These are phyloP conservation scores for Tausonia pullulans DNA, from an alignment of 1,284 basidiomycete species.

Conservation along the genomic window DNA sequence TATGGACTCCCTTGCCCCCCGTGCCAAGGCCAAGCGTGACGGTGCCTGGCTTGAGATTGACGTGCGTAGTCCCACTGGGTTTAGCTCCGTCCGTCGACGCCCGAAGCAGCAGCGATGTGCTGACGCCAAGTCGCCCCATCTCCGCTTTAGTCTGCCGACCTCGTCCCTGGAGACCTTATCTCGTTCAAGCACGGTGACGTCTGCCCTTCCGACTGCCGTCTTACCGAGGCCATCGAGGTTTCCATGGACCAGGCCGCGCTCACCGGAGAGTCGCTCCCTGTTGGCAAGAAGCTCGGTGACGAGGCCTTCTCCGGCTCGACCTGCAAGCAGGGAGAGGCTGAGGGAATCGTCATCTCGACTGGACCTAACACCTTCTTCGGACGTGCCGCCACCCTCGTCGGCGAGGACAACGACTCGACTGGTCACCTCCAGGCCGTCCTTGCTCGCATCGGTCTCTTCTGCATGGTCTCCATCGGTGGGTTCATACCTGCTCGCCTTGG, in stretches of 20 bases:
- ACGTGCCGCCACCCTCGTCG: constrained; percentile 87
- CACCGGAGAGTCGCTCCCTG: constrained; percentile 89
- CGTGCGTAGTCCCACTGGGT: constrained; percentile 6
- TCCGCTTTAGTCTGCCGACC: constrained; percentile 45
- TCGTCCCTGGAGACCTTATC: constrained; percentile 89
- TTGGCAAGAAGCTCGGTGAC: constrained; percentile 79
- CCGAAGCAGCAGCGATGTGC: too few species aligned
- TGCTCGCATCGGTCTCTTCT: constrained; percentile 91
- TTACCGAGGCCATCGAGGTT: constrained; percentile 87
- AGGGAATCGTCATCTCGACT: constrained; percentile 92
- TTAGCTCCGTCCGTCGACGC: background rate
- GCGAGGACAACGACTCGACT: constrained; percentile 87
- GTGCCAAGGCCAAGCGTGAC: constrained; percentile 80
- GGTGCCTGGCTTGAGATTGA: constrained; percentile 81
- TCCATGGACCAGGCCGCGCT: constrained; percentile 94
- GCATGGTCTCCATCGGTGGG: constrained; percentile 64
- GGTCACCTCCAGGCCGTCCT: constrained; percentile 98
- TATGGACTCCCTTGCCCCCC: constrained; percentile 97
- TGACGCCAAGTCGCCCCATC: background rate
- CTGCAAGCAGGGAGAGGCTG: constrained; percentile 94
- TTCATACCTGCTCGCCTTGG: constrained; percentile 21
- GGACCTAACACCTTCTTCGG: constrained; percentile 94
- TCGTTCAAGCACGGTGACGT: constrained; percentile 97
- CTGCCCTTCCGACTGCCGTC: constrained; percentile 89
- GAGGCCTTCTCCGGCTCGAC: constrained; percentile 97